Evolutionary conservation across 2,329 filamentous ascomycete species (phyloP), one percentile per base, ranked within the genome.

Genomic region (Cercospora sp.): DNA sequence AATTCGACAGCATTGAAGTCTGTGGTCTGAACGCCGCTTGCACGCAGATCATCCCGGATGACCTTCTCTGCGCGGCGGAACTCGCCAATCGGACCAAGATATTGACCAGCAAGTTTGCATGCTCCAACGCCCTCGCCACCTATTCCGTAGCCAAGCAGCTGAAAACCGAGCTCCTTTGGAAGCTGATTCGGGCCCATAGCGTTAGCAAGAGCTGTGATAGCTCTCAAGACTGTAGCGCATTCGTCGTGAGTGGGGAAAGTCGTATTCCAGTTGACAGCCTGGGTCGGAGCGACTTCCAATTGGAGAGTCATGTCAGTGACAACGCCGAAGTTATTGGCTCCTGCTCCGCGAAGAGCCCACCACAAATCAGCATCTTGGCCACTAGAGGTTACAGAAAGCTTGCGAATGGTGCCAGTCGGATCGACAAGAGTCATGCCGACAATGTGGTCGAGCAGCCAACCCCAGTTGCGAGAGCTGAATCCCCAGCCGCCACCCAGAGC

Each of bases 321-420:
- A 3, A 68, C 66, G 9, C 70, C 70, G 45, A 71, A 70, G 18
- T 71, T 70, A 60, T 70, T 71, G 6, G 70, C 63, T 7, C 70
- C 67, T 28, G 70, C 66, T 18, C 70, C 70, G 5, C 70, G 60
- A 39, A 68, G 53, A n/a, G 60, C 67, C 65, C 67, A 71, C 70
- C 70, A 71, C 9, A 71, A n/a, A 9, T 70, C 70, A 13, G 7
- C 42, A 62, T 71, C 65, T 10, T 33, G 16, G 18, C 60, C 64
- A 8, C 13, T 55, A 2, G 60, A 65, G 6, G 31, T 23, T 2
- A 60, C 55, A 9, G 8, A 16, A 6, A 68, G 5, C 13, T 53
- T 45, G 26, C 64, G 58, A 58, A 65, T 45, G 20, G 45, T n/a
- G 8, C 70, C 70, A 13, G 55, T 51, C 2, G 70, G 51, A 28